A percentile compares a stretch with the other conserved stretches of the same genome.
Conservation (phyloP, 768 basidiomycete species). For the Leccinum broughii region DNA sequence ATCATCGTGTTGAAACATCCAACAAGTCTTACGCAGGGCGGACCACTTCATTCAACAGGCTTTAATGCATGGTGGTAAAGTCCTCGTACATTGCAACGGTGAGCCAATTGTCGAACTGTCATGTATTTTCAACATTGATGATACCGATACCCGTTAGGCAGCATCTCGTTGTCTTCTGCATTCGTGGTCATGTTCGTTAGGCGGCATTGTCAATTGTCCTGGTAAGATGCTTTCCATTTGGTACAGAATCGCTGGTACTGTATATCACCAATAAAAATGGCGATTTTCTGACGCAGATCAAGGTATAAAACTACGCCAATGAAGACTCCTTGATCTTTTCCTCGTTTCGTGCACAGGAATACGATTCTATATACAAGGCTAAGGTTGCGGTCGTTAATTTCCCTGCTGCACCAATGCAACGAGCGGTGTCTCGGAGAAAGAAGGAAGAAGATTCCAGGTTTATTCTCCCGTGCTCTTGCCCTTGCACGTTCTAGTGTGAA, state of each 20-base stretch:
- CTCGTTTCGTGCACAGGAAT: slow-evolving; percentile 56
- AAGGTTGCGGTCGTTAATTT: slow-evolving; percentile 64
- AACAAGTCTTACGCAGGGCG: slow-evolving; percentile 47
- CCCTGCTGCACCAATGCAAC: slow-evolving; percentile 43
- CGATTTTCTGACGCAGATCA: slow-evolving; percentile 89
- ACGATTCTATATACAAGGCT: slow-evolving; percentile 90
- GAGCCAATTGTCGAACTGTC: slow-evolving; percentile 19
- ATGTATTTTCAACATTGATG: not conserved
- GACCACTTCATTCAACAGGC: slow-evolving; percentile 75
- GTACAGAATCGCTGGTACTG: slow-evolving; percentile 92
- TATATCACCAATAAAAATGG: slow-evolving; percentile 77
- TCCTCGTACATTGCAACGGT: slow-evolving; percentile 91
- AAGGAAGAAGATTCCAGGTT: slow-evolving; percentile 62
- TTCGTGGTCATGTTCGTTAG: slow-evolving; percentile 95
- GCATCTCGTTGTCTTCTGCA: slow-evolving; percentile 83
- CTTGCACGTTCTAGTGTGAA: not conserved
- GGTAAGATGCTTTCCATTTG: slow-evolving; percentile 86
- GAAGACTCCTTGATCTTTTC: slow-evolving; percentile 1
- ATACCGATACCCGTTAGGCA: slow-evolving; percentile 47
- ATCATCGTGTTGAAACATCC: not conserved
- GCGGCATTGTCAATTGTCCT: slow-evolving; percentile 76
- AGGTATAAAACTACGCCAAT: slow-evolving; percentile 46
- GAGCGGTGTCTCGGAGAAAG: slow-evolving; percentile 58
- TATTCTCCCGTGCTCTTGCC: not conserved
- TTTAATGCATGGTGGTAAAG: slow-evolving; percentile 56